Conservation (phyloP, 495 filamentous ascomycete genomes). For the Clavariopsis aquatica region DNA sequence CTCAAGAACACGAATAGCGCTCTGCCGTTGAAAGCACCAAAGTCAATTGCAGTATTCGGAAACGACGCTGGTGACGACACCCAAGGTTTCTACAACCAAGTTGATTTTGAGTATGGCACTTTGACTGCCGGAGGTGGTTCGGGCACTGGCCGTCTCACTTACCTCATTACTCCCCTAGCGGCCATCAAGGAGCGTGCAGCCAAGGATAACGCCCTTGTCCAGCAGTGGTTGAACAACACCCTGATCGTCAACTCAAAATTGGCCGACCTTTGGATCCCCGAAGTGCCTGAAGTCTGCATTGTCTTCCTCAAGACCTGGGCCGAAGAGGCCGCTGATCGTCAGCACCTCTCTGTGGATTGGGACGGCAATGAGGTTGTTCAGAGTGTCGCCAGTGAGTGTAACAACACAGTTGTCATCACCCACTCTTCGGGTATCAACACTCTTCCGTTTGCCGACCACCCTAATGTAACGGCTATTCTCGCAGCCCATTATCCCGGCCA, state of each 20-base stretch:
- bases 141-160: slow-evolving; percentile 19
- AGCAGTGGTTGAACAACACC: slow-evolving; percentile 48
- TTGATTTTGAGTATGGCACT: slow-evolving; percentile 56
- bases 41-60: slow-evolving; percentile 61
- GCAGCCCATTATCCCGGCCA: slow-evolving; percentile 42
- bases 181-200: slow-evolving; percentile 52
- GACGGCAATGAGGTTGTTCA: slow-evolving; percentile 40
- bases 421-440: slow-evolving; percentile 38
- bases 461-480: slow-evolving; percentile 45
- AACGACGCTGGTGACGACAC: slow-evolving; percentile 57
- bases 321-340: slow-evolving; percentile 54
- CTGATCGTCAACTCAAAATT: slow-evolving; percentile 33
- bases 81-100: slow-evolving; percentile 19
- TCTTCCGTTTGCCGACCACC: slow-evolving; percentile 38
- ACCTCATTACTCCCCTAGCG: slow-evolving; percentile 38
- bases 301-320: slow-evolving; percentile 60
- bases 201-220: slow-evolving; percentile 22
- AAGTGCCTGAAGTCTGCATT: slow-evolving; percentile 47
- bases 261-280: slow-evolving; percentile 41
- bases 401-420: slow-evolving; percentile 43
- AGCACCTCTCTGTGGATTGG: slow-evolving; percentile 52
- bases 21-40: slow-evolving; percentile 55
- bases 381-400: slow-evolving; percentile 35
- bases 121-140: slow-evolving; percentile 45
- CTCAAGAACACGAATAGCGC: slow-evolving; percentile 62